A percentile compares a stretch with the other conserved stretches of the same genome.
phyloP scores from a whole-genome alignment of 805 yeast species.

The Yamadazyma olivae region DNA sequence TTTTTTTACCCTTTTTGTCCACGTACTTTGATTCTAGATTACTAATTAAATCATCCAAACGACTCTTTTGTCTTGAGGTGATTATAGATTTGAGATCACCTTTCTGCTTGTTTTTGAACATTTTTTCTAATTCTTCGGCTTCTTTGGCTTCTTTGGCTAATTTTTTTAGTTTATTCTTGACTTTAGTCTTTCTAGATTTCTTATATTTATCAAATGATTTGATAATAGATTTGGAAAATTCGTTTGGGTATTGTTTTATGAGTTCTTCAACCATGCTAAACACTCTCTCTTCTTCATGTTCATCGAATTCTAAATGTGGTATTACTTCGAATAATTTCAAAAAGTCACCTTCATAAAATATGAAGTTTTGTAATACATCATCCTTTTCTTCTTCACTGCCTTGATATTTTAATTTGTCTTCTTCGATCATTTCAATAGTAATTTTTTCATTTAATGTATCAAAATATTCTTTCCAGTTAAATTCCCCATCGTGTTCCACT shows the following conservation, averaged over 20 bases:
- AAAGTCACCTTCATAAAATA: conserved; percentile 64
- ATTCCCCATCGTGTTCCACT: conserved; percentile 36
- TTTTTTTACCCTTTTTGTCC: conserved; percentile 32
- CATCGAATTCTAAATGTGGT: conserved; percentile 68
- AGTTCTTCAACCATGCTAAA: conserved; percentile 45
- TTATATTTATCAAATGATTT: conserved; percentile 51
- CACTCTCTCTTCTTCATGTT: conserved; percentile 60
- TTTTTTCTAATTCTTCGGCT: conserved; percentile 48
- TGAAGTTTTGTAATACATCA: conserved; percentile 62
- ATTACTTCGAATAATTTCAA: conserved; percentile 67
- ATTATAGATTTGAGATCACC: conserved; percentile 49
- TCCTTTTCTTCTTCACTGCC: conserved; percentile 53
- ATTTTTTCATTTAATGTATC: conserved; percentile 46
- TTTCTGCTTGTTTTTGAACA: conserved; percentile 33
- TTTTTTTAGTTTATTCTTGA: conserved; percentile 46
- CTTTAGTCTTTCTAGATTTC: conserved; percentile 45
- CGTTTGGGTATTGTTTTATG: conserved; percentile 34
- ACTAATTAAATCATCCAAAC: conserved; percentile 46
- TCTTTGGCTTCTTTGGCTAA: conserved; percentile 65
- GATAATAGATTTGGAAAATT: conserved; percentile 27
- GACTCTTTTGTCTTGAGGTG: conserved; percentile 41
- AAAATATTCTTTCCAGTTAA: conserved; percentile 61
- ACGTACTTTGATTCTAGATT: conserved; percentile 51
- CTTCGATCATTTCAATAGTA: conserved; percentile 62
- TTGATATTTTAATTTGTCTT: conserved; percentile 65